Base-by-base conservation (phyloP, 148 eudicot species). In the Dianthus caryophyllus region DNA sequence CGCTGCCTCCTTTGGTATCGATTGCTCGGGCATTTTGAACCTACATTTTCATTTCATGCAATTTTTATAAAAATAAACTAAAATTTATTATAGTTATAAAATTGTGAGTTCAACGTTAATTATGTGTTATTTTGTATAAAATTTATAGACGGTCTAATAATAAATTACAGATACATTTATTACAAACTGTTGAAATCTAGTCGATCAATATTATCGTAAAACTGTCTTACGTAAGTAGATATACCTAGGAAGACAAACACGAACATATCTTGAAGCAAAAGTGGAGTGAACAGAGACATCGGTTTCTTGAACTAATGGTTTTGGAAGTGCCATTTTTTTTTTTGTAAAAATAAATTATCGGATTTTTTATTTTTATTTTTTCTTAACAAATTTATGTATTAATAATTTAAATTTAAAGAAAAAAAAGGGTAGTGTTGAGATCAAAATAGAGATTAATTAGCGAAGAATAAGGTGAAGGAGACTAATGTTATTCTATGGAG, bases 1-100 rank as follows among this genome's bases (percentile, higher is more conserved):
- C 6, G 96, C 97, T 33, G 97, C 97, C 6, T 92, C 97, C 70
- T 88, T 92, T 16, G 97, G 97, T 18, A 85, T 92, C 61, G 91
- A 83, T 0, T 78, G 67, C 0, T 81, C 84, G 0, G 90, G 87
- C 80, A 92, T 84, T 76, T 76, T 76, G 27, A 80, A 88, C 93
- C 96, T 92, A 6, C 10, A 7, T 14, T 18, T 33, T 33, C 38
- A n/a, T n/a, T n/a, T 41, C 49, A 26, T 29, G 7, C 39, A 22
- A n/a, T n/a, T 30, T 25, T 3, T 41, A 41, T 49, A 49, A 3
- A 33, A 3, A 7, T 33, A 33, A 33, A 33, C 7, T 2, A 2
- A 2, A 33, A 33, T 33, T 33, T 33, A 33, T 33, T 7, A 33
- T n/a, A 33, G 7, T 33, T 7, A 33, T 33, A 33, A n/a, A n/a